Conservation (phyloP, 2,329 filamentous ascomycete genomes). For the Cytospora piceicola region DNA sequence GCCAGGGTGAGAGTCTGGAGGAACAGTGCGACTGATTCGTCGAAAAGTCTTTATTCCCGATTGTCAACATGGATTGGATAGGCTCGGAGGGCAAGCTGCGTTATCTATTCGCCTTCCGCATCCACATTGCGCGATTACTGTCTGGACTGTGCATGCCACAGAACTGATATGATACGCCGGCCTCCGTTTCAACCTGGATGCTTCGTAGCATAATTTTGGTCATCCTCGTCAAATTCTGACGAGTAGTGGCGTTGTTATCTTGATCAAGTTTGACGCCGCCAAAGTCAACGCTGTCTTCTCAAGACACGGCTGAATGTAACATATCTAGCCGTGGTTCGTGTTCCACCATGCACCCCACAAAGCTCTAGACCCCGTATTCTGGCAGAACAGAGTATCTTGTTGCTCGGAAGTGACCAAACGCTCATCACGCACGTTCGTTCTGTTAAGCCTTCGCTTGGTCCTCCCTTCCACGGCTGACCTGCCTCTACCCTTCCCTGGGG, state of each 20-base stretch:
- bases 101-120: slow-evolving; percentile 21
- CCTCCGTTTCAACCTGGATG: not conserved
- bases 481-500: not conserved
- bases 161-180: slow-evolving; percentile 13
- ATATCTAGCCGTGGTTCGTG: not conserved
- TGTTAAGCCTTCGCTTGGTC: slow-evolving; percentile 8
- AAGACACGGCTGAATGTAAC: not conserved
- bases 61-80: slow-evolving; percentile 7
- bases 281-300: not conserved
- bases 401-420: not conserved
- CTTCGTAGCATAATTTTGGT: slow-evolving; percentile 3
- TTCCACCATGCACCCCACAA: slow-evolving; percentile 2
- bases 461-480: not conserved
- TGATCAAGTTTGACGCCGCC: not conserved
- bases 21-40: slow-evolving; percentile 4
- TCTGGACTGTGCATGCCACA: not conserved
- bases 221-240: not conserved
- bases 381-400: not conserved
- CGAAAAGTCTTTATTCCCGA: slow-evolving; percentile 1
- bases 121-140: slow-evolving; percentile 2
- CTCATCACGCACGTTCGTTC: not conserved
- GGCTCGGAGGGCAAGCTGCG: slow-evolving; percentile 9
- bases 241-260: not conserved
- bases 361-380: not conserved
- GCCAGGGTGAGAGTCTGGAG: slow-evolving; percentile 4